Percentiles rank a stretch among this genome's conserved stretches.
phyloP scores from a whole-genome alignment of 2,329 filamentous ascomycete species.

The Aspergillus sp. region DNA sequence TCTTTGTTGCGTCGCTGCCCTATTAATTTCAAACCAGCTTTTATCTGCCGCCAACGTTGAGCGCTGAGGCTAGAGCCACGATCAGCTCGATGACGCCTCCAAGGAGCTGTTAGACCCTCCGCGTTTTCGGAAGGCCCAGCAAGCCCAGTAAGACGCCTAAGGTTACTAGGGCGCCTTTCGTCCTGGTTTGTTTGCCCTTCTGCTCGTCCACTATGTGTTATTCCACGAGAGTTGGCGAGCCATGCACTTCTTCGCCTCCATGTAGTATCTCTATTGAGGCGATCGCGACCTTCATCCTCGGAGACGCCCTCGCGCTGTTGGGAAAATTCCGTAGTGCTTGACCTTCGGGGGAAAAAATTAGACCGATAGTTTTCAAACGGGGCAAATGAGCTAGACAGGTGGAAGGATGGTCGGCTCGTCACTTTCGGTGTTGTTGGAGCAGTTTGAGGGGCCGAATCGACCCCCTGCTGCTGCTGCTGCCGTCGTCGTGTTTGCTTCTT shows the following conservation, averaged over 20 bases:
- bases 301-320: constrained; percentile 63
- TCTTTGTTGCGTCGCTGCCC: constrained; percentile 78
- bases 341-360: constrained; percentile 56
- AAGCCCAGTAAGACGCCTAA: constrained; percentile 60
- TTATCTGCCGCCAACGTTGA: constrained; percentile 89
- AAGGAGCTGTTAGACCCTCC: constrained; percentile 59
- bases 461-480: constrained; percentile 50
- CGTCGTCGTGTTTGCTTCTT: constrained; percentile 58
- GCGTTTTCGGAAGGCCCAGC: constrained; percentile 59
- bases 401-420: constrained; percentile 32
- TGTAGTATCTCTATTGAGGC: constrained; percentile 50
- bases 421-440: constrained; percentile 63
- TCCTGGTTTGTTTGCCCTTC: constrained; percentile 41
- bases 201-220: constrained; percentile 46
- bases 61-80: constrained; percentile 66
- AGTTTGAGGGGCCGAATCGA: constrained; percentile 51
- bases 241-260: constrained; percentile 59
- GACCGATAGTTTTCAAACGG: constrained; percentile 43
- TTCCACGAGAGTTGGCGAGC: constrained; percentile 42
- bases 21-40: constrained; percentile 77
- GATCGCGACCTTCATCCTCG: constrained; percentile 69
- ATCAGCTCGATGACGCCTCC: constrained; percentile 50
- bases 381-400: constrained; percentile 43
- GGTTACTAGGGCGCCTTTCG: constrained; percentile 56
- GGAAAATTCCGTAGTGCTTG: constrained; percentile 59